A percentile compares a stretch with the other conserved stretches of the same genome.
Conservation (phyloP, 768 basidiomycete species). For the Calocybe gangraenosa region DNA sequence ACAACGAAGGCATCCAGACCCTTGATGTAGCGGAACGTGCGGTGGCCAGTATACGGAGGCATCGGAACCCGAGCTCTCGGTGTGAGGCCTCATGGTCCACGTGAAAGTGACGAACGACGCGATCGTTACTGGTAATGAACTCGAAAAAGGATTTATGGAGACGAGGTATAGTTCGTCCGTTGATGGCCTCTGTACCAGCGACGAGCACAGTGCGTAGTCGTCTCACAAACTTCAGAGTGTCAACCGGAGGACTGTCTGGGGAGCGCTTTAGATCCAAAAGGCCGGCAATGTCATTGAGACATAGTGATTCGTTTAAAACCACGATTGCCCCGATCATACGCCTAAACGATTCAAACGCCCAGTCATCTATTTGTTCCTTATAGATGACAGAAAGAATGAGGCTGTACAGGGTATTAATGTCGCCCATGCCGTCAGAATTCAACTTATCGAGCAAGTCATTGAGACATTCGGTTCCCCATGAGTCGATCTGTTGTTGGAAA, state of each 20-base stretch:
- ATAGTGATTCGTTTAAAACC: slow-evolving; percentile 6
- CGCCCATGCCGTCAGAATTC: slow-evolving; percentile 4
- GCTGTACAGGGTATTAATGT: slow-evolving; percentile 15
- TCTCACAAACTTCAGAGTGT: slow-evolving; percentile 11
- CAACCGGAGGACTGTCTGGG: neutral
- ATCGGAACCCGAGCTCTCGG: slow-evolving; percentile 2
- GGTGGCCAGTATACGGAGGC: neutral
- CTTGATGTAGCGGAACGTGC: neutral
- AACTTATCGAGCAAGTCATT: slow-evolving; percentile 6
- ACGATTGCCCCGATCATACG: slow-evolving; percentile 12
- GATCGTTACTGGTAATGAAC: slow-evolving; percentile 10
- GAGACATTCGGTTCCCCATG: slow-evolving; percentile 8
- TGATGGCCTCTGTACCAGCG: slow-evolving; percentile 6
- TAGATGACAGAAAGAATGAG: slow-evolving; percentile 5
- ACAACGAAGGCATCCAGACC: neutral
- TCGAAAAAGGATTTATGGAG: too few relatives aligned
- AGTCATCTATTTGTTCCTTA: neutral
- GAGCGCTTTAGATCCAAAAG: slow-evolving; percentile 6
- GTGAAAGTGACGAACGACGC: neutral
- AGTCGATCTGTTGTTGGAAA: slow-evolving; percentile 5
- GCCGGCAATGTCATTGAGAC: slow-evolving; percentile 6
- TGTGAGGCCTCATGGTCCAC: neutral
- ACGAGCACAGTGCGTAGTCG: slow-evolving; percentile 16
- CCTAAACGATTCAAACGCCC: slow-evolving; percentile 15
- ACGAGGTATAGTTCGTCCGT: slow-evolving; percentile 9